A percentile compares a stretch with the other conserved stretches of the same genome.
Evolutionary conservation across 345 rosid species (phyloP).

Genomic region (Hibiscus syriacus): DNA sequence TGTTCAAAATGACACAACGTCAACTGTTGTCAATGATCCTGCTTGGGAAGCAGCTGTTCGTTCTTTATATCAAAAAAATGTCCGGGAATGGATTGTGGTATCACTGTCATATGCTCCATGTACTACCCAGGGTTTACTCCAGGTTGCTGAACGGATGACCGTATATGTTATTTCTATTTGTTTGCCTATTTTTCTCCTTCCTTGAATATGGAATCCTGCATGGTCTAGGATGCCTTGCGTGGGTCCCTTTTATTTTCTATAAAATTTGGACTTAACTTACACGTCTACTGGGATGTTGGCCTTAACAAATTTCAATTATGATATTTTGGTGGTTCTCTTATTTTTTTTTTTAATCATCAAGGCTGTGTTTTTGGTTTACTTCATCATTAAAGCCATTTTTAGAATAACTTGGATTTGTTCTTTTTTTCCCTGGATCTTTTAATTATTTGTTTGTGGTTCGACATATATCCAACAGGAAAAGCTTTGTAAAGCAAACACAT

Average conservation of each 20-base stretch:
- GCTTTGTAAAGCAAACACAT: constrained; percentile 93
- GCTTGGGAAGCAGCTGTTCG: constrained; percentile 74
- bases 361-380: neutral
- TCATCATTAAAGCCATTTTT: neutral
- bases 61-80: constrained; percentile 74
- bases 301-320: neutral
- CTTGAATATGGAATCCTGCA: constrained; percentile 6
- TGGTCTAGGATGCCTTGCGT: neutral
- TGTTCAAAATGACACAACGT: constrained; percentile 56
- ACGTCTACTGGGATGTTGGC: neutral
- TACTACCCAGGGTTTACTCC: constrained; percentile 97
- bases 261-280: neutral
- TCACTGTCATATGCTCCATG: constrained; percentile 97
- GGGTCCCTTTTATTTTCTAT: neutral
- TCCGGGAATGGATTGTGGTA: constrained; percentile 85
- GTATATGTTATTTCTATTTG: neutral
- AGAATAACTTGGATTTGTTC: neutral
- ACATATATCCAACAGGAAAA: constrained; percentile 55
- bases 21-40: constrained; percentile 81
- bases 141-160: constrained; percentile 39
- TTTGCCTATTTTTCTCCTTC: neutral
- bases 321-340: neutral
- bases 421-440: constrained; percentile 7
- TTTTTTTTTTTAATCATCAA: neutral
- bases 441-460: constrained; percentile 4